These are phyloP conservation scores for Ustilaginoidea virens DNA, from an alignment of 2,329 filamentous ascomycete genomes.

Conservation along the genomic window DNA sequence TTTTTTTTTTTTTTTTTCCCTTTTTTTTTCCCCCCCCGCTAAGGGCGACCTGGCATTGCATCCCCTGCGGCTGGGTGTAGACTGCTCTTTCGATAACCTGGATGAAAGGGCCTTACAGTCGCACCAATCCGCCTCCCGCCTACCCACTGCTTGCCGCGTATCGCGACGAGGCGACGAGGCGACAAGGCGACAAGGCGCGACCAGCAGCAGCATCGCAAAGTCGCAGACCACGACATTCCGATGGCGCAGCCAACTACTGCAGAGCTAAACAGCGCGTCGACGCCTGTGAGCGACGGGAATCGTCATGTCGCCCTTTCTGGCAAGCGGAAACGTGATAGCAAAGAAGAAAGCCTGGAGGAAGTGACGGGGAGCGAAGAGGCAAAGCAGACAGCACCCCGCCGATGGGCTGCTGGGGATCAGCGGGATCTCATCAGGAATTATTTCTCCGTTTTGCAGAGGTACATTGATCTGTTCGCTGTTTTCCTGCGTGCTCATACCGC, in stretches of 20 bases:
- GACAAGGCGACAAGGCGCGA: slow-evolving; percentile 24
- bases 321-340: slow-evolving; percentile 45
- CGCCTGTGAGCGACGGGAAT: slow-evolving; percentile 16
- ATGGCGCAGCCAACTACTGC: slow-evolving; percentile 27
- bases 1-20: too few species aligned
- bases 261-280: slow-evolving; percentile 26
- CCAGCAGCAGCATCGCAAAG: slow-evolving; percentile 11
- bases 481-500: neutral
- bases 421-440: slow-evolving; percentile 23
- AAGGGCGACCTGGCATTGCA: too few species aligned
- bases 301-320: slow-evolving; percentile 20
- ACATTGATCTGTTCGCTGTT: slow-evolving; percentile 8
- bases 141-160: slow-evolving; percentile 20
- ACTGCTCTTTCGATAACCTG: slow-evolving; percentile 16
- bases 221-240: slow-evolving; percentile 11
- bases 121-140: slow-evolving; percentile 21
- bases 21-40: too few species aligned
- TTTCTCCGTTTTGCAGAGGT: slow-evolving; percentile 23
- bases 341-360: slow-evolving; percentile 20
- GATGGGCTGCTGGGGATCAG: slow-evolving; percentile 14
- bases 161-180: slow-evolving; percentile 26
- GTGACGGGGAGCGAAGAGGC: slow-evolving; percentile 13
- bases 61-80: slow-evolving; percentile 17
- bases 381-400: slow-evolving; percentile 10
- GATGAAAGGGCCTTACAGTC: slow-evolving; percentile 23